Evolutionary conservation across 2,329 filamentous ascomycete genomes (phyloP), one percentile per base, ranked within the genome.

Genomic region (Thermomyces lanuginosus): DNA sequence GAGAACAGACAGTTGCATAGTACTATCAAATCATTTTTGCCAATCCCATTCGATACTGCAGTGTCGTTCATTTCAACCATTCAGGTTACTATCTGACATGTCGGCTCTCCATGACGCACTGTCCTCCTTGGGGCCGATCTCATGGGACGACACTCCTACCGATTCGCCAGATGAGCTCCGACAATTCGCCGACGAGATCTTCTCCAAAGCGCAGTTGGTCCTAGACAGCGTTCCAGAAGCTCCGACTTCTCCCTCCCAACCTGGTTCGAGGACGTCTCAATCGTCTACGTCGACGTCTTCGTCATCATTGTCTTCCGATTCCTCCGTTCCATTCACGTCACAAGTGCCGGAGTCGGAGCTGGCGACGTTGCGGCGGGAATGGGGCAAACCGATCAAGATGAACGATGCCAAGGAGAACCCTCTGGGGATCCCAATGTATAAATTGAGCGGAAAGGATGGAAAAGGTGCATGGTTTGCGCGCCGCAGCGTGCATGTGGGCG

Each of bases 401-500:
- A 54, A 81, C 29, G 70, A 65, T 21, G 53, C 67, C 3, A 72
- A 65, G 38, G 75, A 84, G 11, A 89, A 91, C 43, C 78, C 81
- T 1, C 60, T 81, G 6, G 72, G 66, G 0, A 73, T 93, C 35
- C 65, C 63, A 29, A 72, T 93, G 13, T 92, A 78, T 57, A 92
- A 91, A 49, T 64, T 89, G 33, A 58, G 64, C 0, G 70, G 76
- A 2, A 76, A 79, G 41, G 86, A 95, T 50, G 73, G 81, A 19
- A 75, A 75, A 37, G 86, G 84, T 2, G 65, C 78, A 5, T 95
- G 86, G 86, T 95, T 93, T 52, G 81, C 81, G 13, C 62, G 86
- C 29, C 63, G 77, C 25, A 92, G 82, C 46, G 63, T 92, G 11
- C 83, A 93, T 43, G 72, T 78, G 40, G 79, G 76, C 0, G 49